Base-by-base conservation (phyloP, 305 asterid species). In the Nicotiana rustica region DNA sequence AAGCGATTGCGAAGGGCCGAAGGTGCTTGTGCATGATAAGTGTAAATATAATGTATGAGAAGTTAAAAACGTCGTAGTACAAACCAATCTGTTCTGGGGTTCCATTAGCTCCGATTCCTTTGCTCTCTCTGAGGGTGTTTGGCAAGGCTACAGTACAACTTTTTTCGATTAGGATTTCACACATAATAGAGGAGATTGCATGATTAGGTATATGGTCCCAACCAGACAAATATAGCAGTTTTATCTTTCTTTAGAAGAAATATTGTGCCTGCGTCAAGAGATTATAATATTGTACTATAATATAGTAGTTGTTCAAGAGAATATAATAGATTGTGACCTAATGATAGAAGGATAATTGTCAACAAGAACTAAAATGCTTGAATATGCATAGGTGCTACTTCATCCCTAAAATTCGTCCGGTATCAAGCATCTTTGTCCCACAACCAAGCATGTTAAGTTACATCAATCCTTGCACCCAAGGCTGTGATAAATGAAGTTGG, bases 1-100 rank as follows among this genome's bases (percentile, higher is more conserved):
- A 70, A 14, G 9, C 25, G 21, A 6, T 73, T 73, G 14, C 15
- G 33, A 73, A 73, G 41, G 64, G 64, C 0, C 31, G n/a, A 75
- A 29, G 80, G 49, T 76, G 29, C 31, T 29, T 21, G 7, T 52
- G 65, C 80, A 8, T 75, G 80, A 75, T 75, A 25, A 4, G 64
- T 25, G 17, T 76, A 29, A 17, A 55, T 52, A 17, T 76, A 6
- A 21, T 47, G 47, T 55, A 31, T 17, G 31, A 52, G 10, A 3
- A 12, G 10, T 76, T 8, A 75, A 7, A 55, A 55, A n/a, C 1
- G 10, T 55, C 10, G 3, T 55, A 7, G 5, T 55, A 4, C 21
- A 76, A 52, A 29, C 3, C 12, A 29, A 17, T 31, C 49, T 31
- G 66, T 17, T 76, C 5, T 15, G 62, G 65, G 17, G 66, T 55